Base-by-base conservation (phyloP, 805 yeast genomes). In the Yamadazyma insecticola region DNA sequence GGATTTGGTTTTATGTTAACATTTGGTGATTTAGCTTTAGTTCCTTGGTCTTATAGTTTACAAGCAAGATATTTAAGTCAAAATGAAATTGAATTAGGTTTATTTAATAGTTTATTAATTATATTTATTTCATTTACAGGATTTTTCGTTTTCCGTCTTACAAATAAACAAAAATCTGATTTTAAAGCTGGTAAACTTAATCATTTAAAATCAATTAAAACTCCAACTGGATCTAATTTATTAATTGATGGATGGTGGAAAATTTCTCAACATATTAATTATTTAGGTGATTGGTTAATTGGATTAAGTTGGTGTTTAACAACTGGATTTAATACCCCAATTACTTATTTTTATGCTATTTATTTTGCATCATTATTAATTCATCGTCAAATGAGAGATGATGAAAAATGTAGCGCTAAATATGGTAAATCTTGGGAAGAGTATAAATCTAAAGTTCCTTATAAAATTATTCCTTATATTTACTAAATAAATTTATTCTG, bases 201-300 rank as follows among this genome's bases (percentile, higher is more conserved):
- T 24, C 78, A 85, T 50, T 62, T 87, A 60, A 48, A 50, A 38
- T 49, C 57, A 30, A 83, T 92, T 37, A 63, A 74, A 41, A 81
- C 97, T 0, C 64, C 71, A 18, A 75, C 82, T 11, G 95, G 95
- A 1, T 81, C 95, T 16, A 83, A 76, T 50, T 70, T 92, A 41
- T 62, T 92, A 26, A 74, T 78, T 33, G 92, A 87, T 48, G 96
- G 97, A 3, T 92, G 97, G 98, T 92, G 98, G 98, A 83, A 82
- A 2, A 55, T 68, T 13, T 78, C 95, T 5, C 95, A 95, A 44
- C 98, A 92, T 55, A 87, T 86, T 51, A 92, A 92, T 53, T 92
- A 92, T 58, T 72, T 89, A 36, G 98, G 98, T 25, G 98, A 92
- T 62, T 87, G 96, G 89, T 53, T 92, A 24, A 79, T 88, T 50